Evolutionary conservation across 2,329 filamentous ascomycete species (phyloP).

Genomic region (Xylariales sp.): DNA sequence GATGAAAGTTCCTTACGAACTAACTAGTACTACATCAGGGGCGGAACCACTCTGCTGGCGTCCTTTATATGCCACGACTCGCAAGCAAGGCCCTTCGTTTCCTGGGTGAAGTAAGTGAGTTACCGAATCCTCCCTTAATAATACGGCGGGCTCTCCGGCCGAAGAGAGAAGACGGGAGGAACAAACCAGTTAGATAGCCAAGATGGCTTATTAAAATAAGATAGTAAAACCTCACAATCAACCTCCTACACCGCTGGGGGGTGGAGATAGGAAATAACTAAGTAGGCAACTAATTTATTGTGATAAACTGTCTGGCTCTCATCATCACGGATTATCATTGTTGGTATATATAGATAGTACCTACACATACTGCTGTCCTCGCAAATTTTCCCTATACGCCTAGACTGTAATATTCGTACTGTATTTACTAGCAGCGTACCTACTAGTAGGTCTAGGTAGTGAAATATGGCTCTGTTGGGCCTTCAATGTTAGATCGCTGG

Average conservation of each 20-base stretch:
- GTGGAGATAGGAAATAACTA: neutral
- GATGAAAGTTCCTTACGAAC: neutral
- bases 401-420: conserved; percentile 12
- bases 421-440: conserved; percentile 13
- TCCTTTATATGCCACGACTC: conserved; percentile 4
- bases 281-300: conserved; percentile 3
- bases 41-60: conserved; percentile 9
- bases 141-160: too few species aligned
- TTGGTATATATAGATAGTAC: neutral
- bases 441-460: conserved; percentile 22
- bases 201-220: neutral
- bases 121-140: neutral
- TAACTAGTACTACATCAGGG: conserved; percentile 14
- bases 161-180: conserved; percentile 3
- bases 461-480: conserved; percentile 2
- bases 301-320: conserved; percentile 5
- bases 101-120: conserved; percentile 3
- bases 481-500: neutral
- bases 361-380: neutral
- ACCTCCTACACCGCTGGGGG: conserved; percentile 24
- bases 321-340: neutral
- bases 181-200: conserved; percentile 27
- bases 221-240: conserved; percentile 20
- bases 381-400: neutral
- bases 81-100: conserved; percentile 14